Percentiles rank a stretch among this genome's conserved stretches.
Evolutionary conservation across 768 basidiomycete species (phyloP).

Genomic region (Polyporus arcularius): DNA sequence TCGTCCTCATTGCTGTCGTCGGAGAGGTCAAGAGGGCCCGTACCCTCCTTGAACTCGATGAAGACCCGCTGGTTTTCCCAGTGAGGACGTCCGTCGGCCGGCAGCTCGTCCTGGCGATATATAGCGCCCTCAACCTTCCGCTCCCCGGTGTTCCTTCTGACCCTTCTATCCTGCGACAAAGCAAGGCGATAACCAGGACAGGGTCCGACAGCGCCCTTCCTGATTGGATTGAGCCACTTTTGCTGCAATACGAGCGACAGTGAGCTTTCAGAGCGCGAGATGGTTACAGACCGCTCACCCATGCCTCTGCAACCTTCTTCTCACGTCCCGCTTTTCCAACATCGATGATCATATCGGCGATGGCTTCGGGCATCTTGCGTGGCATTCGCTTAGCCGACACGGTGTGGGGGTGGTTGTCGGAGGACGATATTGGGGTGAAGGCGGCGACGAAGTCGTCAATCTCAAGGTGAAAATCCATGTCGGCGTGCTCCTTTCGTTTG

Average conservation of each 20-base stretch:
- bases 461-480: too few relatives aligned
- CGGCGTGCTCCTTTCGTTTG: too few relatives aligned
- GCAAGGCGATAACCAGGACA: not conserved
- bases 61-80: not conserved
- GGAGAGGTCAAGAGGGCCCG: not conserved
- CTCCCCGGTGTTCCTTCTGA: not conserved
- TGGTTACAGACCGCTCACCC: too few relatives aligned
- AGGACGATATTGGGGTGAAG: too few relatives aligned
- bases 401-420: too few relatives aligned
- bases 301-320: too few relatives aligned
- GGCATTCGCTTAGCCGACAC: too few relatives aligned
- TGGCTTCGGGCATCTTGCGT: too few relatives aligned
- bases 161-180: not conserved
- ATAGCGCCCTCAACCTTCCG: conserved; percentile 3
- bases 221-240: not conserved
- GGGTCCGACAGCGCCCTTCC: not conserved
- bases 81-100: not conserved
- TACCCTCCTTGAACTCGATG: conserved; percentile 6
- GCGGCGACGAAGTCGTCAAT: too few relatives aligned
- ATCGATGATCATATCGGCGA: too few relatives aligned
- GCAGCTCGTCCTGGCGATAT: not conserved
- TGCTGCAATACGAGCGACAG: not conserved
- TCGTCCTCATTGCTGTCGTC: not conserved
- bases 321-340: too few relatives aligned
- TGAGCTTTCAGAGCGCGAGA: too few relatives aligned